These are phyloP conservation scores for Cystobasidiopsis lactophilus DNA, from an alignment of 768 basidiomycete species.

Conservation along the genomic window DNA sequence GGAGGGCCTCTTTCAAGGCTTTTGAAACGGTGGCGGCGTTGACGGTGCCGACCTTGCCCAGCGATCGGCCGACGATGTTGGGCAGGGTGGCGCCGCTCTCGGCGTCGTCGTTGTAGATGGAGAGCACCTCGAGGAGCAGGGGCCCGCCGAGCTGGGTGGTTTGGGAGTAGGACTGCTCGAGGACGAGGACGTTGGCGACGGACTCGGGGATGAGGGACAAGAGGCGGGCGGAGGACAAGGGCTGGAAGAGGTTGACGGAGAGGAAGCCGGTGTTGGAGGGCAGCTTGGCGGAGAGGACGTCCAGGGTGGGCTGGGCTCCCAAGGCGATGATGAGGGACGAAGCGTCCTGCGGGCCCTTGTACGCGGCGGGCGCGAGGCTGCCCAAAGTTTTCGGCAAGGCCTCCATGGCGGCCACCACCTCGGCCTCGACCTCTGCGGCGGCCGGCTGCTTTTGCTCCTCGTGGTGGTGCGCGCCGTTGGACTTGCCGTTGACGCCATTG, in stretches of 20 bases:
- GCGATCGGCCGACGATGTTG: slow-evolving; percentile 38
- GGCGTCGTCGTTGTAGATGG: slow-evolving; percentile 40
- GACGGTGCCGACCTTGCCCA: slow-evolving; percentile 32
- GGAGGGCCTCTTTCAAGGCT: slow-evolving; percentile 29
- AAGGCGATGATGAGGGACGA: slow-evolving; percentile 50
- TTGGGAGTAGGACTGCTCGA: slow-evolving; percentile 58
- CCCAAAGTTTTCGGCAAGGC: slow-evolving; percentile 22
- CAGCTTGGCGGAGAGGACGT: slow-evolving; percentile 36
- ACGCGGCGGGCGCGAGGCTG: slow-evolving; percentile 28
- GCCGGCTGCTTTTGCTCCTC: slow-evolving; percentile 18
- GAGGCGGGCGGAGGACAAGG: slow-evolving; percentile 39
- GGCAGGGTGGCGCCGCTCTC: slow-evolving; percentile 26
- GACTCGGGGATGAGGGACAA: slow-evolving; percentile 39
- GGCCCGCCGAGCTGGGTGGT: slow-evolving; percentile 60
- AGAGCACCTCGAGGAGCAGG: slow-evolving; percentile 58
- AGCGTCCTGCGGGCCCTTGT: slow-evolving; percentile 36
- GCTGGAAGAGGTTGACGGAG: slow-evolving; percentile 41
- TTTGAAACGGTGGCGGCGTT: slow-evolving; percentile 23
- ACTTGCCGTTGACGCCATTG: slow-evolving; percentile 20
- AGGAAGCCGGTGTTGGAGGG: slow-evolving; percentile 20
- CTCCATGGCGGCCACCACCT: slow-evolving; percentile 9
- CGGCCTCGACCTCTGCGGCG: slow-evolving; percentile 9
- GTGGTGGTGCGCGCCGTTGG: slow-evolving; percentile 13
- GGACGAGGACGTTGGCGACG: slow-evolving; percentile 45
- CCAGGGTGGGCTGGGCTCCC: slow-evolving; percentile 30